Percentiles rank a stretch among this genome's conserved stretches.
Evolutionary conservation across 805 yeast genomes (phyloP).

Genomic region (Millerozyma acaciae): DNA sequence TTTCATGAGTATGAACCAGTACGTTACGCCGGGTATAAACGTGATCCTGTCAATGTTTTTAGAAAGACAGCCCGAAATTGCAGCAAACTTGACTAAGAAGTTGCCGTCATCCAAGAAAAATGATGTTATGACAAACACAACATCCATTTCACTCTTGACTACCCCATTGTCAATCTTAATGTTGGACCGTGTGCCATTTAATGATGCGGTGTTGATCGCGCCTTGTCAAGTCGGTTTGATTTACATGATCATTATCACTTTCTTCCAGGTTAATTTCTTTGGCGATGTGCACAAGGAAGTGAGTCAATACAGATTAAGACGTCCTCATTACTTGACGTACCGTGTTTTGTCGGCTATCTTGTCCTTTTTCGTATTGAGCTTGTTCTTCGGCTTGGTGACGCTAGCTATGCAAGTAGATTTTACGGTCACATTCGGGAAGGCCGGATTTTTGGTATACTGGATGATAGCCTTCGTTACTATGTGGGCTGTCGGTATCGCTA

Average conservation of each 20-base stretch:
- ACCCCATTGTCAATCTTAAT: slow-evolving; percentile 31
- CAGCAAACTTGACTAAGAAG: slow-evolving; percentile 15
- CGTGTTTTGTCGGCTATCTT: slow-evolving; percentile 48
- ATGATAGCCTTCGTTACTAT: slow-evolving; percentile 61
- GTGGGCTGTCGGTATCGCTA: slow-evolving; percentile 74
- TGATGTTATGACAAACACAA: slow-evolving; percentile 9
- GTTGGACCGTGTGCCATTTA: slow-evolving; percentile 49
- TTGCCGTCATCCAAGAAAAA: slow-evolving; percentile 11
- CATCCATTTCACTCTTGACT: slow-evolving; percentile 20
- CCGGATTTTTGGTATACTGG: slow-evolving; percentile 77
- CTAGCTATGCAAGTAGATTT: slow-evolving; percentile 67
- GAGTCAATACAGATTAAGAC: slow-evolving; percentile 40
- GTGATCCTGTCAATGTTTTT: slow-evolving; percentile 32
- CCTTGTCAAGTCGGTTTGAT: slow-evolving; percentile 76
- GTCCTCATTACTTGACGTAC: slow-evolving; percentile 46
- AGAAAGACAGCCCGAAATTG: slow-evolving; percentile 19
- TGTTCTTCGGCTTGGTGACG: slow-evolving; percentile 56
- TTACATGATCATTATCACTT: slow-evolving; percentile 65
- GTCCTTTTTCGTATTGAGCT: slow-evolving; percentile 53
- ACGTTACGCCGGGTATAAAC: slow-evolving; percentile 38
- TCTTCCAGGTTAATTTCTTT: slow-evolving; percentile 66
- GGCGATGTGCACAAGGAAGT: slow-evolving; percentile 48
- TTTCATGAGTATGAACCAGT: slow-evolving; percentile 42
- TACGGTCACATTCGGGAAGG: slow-evolving; percentile 53
- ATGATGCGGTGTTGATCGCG: slow-evolving; percentile 50